These are phyloP conservation scores for Leishmania amazonensis DNA, from an alignment of 208 protist genomes.

Conservation along the genomic window DNA sequence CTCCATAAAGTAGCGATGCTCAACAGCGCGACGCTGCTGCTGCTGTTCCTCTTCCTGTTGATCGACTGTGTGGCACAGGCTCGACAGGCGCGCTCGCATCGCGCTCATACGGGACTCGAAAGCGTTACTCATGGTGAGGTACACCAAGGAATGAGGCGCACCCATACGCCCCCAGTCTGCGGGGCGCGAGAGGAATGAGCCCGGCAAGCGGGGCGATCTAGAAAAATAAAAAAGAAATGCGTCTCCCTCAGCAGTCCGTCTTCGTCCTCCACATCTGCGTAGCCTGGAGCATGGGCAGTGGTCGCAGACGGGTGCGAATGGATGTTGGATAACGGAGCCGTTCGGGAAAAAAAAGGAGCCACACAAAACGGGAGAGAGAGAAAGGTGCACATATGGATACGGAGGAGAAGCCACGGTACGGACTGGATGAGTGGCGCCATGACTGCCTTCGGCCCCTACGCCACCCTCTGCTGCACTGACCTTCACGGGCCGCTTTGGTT, in stretches of 20 bases:
- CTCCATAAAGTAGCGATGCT: conserved; percentile 23
- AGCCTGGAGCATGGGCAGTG: not conserved
- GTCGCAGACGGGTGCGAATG: not conserved
- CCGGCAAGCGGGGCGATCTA: not conserved
- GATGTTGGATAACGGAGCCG: not conserved
- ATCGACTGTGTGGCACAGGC: conserved; percentile 16
- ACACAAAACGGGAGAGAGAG: too few species aligned
- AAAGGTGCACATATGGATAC: not conserved
- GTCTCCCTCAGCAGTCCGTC: not conserved
- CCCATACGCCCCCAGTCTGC: too few species aligned
- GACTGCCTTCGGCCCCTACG: not conserved
- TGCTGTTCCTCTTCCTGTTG: conserved; percentile 5
- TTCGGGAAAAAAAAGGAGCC: not conserved
- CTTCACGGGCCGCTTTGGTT: not conserved
- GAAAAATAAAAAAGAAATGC: not conserved
- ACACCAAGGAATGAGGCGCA: not conserved
- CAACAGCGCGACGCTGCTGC: not conserved
- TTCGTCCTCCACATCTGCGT: not conserved
- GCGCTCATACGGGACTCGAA: conserved; percentile 26
- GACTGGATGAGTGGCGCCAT: not conserved
- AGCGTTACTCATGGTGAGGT: conserved; percentile 2
- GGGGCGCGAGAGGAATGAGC: not conserved
- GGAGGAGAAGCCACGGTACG: not conserved
- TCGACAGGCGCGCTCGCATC: conserved; percentile 26
- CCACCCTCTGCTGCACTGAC: not conserved